phyloP scores from a whole-genome alignment of 1,139 yeast genomes.

The Candida glucosophila region DNA sequence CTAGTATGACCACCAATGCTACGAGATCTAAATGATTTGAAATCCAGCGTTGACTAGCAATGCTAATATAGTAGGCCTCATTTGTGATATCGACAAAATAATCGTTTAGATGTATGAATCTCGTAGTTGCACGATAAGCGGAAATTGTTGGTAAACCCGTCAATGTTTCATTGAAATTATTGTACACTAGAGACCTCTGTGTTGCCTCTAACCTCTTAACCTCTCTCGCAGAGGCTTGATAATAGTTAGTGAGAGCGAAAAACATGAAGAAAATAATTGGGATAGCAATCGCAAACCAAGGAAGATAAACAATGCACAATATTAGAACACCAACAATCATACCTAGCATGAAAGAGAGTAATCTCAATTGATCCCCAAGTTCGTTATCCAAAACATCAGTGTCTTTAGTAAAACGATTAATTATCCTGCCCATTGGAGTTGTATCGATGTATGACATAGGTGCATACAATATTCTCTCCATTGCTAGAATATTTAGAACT shows the following conservation, averaged over 20 bases:
- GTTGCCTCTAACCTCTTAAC: slow-evolving; percentile 35
- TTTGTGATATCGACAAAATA: slow-evolving; percentile 52
- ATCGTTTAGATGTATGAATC: slow-evolving; percentile 46
- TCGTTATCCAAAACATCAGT: slow-evolving; percentile 78
- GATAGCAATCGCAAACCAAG: slow-evolving; percentile 68
- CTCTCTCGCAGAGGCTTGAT: slow-evolving; percentile 35
- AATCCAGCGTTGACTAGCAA: slow-evolving; percentile 76
- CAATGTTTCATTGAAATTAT: slow-evolving; percentile 68
- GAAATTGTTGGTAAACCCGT: slow-evolving; percentile 66
- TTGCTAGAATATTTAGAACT: slow-evolving; percentile 34
- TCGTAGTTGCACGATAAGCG: slow-evolving; percentile 42
- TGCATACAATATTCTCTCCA: slow-evolving; percentile 34
- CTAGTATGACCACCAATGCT: slow-evolving; percentile 37
- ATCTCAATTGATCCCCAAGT: slow-evolving; percentile 49
- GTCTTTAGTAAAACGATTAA: slow-evolving; percentile 67
- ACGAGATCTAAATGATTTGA: slow-evolving; percentile 52
- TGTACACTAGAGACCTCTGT: slow-evolving; percentile 30
- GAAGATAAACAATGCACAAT: slow-evolving; percentile 60
- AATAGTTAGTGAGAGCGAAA: slow-evolving; percentile 47
- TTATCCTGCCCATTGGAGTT: slow-evolving; percentile 53
- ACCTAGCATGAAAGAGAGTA: slow-evolving; percentile 41
- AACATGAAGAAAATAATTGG: slow-evolving; percentile 43
- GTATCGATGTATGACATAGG: slow-evolving; percentile 55
- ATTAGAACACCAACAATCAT: slow-evolving; percentile 55
- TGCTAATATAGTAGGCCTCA: slow-evolving; percentile 59